Percentiles rank a stretch among this genome's conserved stretches.
phyloP scores from a whole-genome alignment of 495 filamentous ascomycete species.

The Astrothelium macrocarpum region DNA sequence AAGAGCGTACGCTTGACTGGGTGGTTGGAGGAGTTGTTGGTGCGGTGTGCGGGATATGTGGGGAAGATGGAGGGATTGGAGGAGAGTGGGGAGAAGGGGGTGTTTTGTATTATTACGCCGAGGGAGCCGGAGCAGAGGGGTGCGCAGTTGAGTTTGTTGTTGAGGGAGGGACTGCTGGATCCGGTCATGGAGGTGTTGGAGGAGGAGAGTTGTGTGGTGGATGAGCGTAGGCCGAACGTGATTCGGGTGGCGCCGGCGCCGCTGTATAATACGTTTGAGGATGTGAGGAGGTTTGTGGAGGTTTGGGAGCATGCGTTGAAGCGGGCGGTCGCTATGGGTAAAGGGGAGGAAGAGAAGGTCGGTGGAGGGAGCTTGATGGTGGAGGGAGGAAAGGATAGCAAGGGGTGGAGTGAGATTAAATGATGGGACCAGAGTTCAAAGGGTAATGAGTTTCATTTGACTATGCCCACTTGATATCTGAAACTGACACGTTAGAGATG shows the following conservation, averaged over 20 bases:
- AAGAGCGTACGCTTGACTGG: constrained; percentile 69
- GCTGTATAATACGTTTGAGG: constrained; percentile 74
- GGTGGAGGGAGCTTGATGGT: constrained; percentile 19
- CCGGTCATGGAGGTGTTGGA: constrained; percentile 59
- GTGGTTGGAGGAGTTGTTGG: constrained; percentile 67
- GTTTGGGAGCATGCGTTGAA: constrained; percentile 44
- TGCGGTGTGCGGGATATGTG: constrained; percentile 24
- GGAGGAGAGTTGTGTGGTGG: constrained; percentile 63
- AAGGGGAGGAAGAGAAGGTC: background rate
- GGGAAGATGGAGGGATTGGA: constrained; percentile 25
- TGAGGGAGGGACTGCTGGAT: constrained; percentile 59
- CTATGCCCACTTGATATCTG: background rate
- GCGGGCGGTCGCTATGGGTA: constrained; percentile 9
- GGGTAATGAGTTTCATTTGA: background rate
- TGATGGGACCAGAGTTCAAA: background rate
- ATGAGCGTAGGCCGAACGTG: constrained; percentile 85
- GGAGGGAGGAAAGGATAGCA: constrained; percentile 17
- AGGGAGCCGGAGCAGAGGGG: constrained; percentile 60
- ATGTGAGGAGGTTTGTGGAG: constrained; percentile 67
- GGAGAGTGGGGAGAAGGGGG: constrained; percentile 26
- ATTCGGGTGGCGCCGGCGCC: constrained; percentile 87
- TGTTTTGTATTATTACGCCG: constrained; percentile 77
- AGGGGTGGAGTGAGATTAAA: constrained; percentile 26
- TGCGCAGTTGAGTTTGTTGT: constrained; percentile 73
- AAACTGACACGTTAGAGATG: background rate